Evolutionary conservation across 2,329 filamentous ascomycete genomes (phyloP).

Genomic region (Bipolaris gigantea): DNA sequence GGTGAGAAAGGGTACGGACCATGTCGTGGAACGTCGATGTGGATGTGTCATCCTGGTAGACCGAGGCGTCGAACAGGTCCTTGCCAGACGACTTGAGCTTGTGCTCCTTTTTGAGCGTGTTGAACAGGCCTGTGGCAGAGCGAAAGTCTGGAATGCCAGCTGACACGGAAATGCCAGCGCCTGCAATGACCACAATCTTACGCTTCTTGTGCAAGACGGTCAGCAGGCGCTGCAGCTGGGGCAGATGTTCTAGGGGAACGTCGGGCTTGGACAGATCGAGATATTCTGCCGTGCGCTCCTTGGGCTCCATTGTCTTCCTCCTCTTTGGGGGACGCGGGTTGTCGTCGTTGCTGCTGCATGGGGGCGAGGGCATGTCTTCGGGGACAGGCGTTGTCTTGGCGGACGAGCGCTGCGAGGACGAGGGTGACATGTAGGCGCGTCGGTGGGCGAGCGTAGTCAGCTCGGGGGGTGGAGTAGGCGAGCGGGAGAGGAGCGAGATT

Average conservation of each 20-base stretch:
- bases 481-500: slow-evolving; percentile 32
- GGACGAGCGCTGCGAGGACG: slow-evolving; percentile 52
- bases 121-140: slow-evolving; percentile 87
- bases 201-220: slow-evolving; percentile 81
- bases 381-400: slow-evolving; percentile 51
- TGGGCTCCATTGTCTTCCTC: slow-evolving; percentile 60
- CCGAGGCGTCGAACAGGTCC: slow-evolving; percentile 93
- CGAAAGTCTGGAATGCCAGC: slow-evolving; percentile 97
- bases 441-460: slow-evolving; percentile 32
- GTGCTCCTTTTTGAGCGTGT: slow-evolving; percentile 79
- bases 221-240: slow-evolving; percentile 69
- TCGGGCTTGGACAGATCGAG: slow-evolving; percentile 67
- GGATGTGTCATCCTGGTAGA: slow-evolving; percentile 88
- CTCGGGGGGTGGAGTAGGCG: slow-evolving; percentile 39
- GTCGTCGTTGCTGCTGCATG: slow-evolving; percentile 58
- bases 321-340: slow-evolving; percentile 74
- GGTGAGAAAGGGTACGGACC: slow-evolving; percentile 83
- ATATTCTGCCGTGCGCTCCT: slow-evolving; percentile 77
- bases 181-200: slow-evolving; percentile 95
- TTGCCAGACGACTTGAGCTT: slow-evolving; percentile 93
- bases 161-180: slow-evolving; percentile 94
- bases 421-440: slow-evolving; percentile 43
- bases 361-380: slow-evolving; percentile 49
- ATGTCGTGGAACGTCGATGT: slow-evolving; percentile 94
- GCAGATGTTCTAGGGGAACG: slow-evolving; percentile 59